Evolutionary conservation across 163 green algal genomes (phyloP), one percentile per base, ranked within the genome.

Genomic region (Prototheca cutis): DNA sequence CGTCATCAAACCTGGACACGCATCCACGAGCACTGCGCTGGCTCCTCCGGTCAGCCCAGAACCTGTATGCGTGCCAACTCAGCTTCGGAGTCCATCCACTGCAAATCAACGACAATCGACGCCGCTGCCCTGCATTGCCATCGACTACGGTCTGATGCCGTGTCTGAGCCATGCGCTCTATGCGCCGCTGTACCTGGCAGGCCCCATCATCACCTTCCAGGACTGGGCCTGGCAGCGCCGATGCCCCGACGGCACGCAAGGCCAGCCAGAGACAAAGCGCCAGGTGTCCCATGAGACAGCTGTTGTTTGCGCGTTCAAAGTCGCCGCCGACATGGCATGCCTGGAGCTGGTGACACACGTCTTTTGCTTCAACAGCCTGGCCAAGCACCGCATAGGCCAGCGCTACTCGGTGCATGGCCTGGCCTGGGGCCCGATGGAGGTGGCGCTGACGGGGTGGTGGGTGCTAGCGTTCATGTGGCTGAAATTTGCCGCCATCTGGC

Each of bases 401-500:
- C 55, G 77, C 19, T 67, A 70, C 33, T 48, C 55, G 31, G 6
- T 15, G 10, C 23, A 67, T 18, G 55, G 58, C 23, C 39, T 76
- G 33, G 21, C 21, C 0, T 64, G 62, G 19, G 49, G 47, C 17
- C 17, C 61, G 2, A 28, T 58, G 0, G 48, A 76, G 23, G 56
- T 76, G 19, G 70, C 53, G 40, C 48, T 54, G 24, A 54, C 48
- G 6, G 48, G 48, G 23, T 54, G 23, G 23, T 54, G 48, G 48
- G 48, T 90, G n/a, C 77, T 97, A 4, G 77, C 88, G 28, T 90
- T 96, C 61, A 90, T 95, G 81, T 97, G 90, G 90, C 80, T 96
- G 23, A 97, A 97, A 72, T 95, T 95, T 61, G 63, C 80, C 0
- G 73, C 87, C 15, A 93, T 97, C 28, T 97, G 90, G 90, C 75